Conservation (phyloP, 441 rosid species). For the Syzygium malaccense region DNA sequence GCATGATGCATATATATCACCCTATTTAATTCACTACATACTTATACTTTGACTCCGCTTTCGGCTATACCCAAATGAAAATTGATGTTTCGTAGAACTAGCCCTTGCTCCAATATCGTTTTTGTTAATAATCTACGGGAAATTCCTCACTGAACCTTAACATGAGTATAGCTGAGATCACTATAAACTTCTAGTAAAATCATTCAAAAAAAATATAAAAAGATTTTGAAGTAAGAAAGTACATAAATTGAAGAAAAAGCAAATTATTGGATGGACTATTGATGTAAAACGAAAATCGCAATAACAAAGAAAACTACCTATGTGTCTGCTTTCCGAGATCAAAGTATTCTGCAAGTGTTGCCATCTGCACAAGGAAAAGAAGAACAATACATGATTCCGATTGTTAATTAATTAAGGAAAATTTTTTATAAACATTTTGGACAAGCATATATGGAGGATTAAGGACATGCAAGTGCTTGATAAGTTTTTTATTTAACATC, state of each 20-base stretch:
- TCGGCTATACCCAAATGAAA: background rate
- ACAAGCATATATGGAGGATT: background rate
- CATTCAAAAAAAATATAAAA: accelerated
- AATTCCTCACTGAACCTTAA: background rate
- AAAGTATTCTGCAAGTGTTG: background rate
- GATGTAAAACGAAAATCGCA: background rate
- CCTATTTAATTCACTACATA: background rate
- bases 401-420: background rate
- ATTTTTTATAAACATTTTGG: background rate
- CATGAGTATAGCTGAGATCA: background rate
- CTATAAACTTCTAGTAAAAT: background rate
- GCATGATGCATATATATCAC: background rate
- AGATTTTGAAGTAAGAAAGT: background rate
- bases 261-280: background rate
- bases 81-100: background rate
- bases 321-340: background rate
- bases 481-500: background rate
- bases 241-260: background rate
- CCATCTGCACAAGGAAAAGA: background rate
- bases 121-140: background rate
- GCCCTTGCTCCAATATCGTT: background rate
- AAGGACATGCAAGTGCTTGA: background rate
- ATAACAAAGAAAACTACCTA: background rate
- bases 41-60: background rate
- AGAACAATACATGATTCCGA: background rate